Evolutionary conservation across 176 grass and related monocot genomes (phyloP).

Genomic region (Alopecurus myosuroides): DNA sequence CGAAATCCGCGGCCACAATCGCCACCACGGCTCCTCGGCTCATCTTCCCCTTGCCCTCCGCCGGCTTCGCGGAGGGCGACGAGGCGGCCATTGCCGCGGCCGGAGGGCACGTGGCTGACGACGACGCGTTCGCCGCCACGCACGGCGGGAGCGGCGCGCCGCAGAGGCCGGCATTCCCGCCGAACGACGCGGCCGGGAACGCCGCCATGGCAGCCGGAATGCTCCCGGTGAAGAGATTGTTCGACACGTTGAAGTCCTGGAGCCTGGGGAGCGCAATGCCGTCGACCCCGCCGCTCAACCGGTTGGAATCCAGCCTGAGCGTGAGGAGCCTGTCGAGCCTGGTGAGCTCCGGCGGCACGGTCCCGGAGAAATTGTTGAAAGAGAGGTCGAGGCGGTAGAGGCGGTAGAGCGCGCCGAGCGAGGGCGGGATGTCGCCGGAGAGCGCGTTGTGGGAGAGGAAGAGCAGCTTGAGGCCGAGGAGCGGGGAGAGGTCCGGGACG

Average conservation of each 20-base stretch:
- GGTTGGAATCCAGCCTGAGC: conserved; percentile 72
- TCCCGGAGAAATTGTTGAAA: conserved; percentile 64
- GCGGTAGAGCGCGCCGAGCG: conserved; percentile 40
- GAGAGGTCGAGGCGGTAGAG: conserved; percentile 86
- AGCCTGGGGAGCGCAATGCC: conserved; percentile 50
- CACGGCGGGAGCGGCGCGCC: conserved; percentile 59
- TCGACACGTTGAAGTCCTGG: conserved; percentile 73
- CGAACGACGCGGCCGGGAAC: conserved; percentile 46
- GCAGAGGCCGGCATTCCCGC: conserved; percentile 56
- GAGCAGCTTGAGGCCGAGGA: conserved; percentile 67
- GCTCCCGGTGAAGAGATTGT: conserved; percentile 55
- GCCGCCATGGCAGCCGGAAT: conserved; percentile 46
- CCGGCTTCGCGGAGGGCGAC: conserved; percentile 30
- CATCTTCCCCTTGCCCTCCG: conserved; percentile 41
- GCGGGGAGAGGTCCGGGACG: conserved; percentile 75
- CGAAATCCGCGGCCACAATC: conserved; percentile 82
- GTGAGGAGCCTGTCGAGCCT: conserved; percentile 61
- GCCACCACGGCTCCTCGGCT: conserved; percentile 60
- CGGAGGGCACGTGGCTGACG: conserved; percentile 33
- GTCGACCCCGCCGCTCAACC: conserved; percentile 47
- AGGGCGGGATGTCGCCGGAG: conserved; percentile 52
- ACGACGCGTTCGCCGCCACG: conserved; percentile 20
- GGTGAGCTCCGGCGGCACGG: conserved; percentile 47
- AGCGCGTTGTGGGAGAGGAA: conserved; percentile 73
- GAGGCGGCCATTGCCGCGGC: conserved; percentile 46